phyloP scores from a whole-genome alignment of 1,284 basidiomycete genomes.

The Ustilago vetiveriae region DNA sequence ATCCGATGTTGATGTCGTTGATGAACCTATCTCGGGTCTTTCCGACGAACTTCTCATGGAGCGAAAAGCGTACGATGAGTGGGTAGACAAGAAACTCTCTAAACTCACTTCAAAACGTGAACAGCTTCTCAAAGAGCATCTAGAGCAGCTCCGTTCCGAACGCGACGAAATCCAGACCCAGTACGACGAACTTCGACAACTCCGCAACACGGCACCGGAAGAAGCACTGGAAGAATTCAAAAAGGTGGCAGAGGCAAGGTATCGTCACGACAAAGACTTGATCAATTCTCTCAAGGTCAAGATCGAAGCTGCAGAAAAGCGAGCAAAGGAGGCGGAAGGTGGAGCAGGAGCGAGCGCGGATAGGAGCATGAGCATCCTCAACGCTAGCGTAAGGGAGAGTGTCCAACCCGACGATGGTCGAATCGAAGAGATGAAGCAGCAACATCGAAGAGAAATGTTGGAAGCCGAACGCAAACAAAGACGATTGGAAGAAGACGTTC shows the following conservation, averaged over 20 bases:
- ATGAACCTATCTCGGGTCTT: slow-evolving; percentile 4
- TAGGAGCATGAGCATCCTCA: slow-evolving; percentile 40
- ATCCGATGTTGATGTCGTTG: slow-evolving; percentile 6
- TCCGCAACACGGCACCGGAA: slow-evolving; percentile 55
- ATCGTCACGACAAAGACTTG: slow-evolving; percentile 43
- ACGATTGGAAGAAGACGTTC: slow-evolving; percentile 40
- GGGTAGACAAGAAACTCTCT: slow-evolving; percentile 42
- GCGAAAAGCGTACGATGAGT: slow-evolving; percentile 29
- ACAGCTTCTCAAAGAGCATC: slow-evolving; percentile 46
- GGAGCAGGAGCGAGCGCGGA: slow-evolving; percentile 9
- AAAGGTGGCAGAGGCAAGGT: slow-evolving; percentile 52
- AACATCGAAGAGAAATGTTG: slow-evolving; percentile 30
- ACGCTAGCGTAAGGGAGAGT: slow-evolving; percentile 33
- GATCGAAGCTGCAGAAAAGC: slow-evolving; percentile 43
- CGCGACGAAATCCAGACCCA: slow-evolving; percentile 60
- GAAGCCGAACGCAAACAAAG: slow-evolving; percentile 20
- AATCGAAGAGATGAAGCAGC: slow-evolving; percentile 32
- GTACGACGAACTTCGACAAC: slow-evolving; percentile 60
- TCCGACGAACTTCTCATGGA: slow-evolving; percentile 35
- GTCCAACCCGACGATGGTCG: slow-evolving; percentile 17
- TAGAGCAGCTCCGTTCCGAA: slow-evolving; percentile 44
- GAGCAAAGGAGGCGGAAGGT: slow-evolving; percentile 23
- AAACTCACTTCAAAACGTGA: slow-evolving; percentile 41
- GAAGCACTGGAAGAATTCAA: slow-evolving; percentile 53
- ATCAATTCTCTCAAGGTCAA: slow-evolving; percentile 47